Percentiles rank a stretch among this genome's conserved stretches.
These are phyloP conservation scores for Fraxinus platypoda DNA, from an alignment of 305 asterid species.

Conservation along the genomic window DNA sequence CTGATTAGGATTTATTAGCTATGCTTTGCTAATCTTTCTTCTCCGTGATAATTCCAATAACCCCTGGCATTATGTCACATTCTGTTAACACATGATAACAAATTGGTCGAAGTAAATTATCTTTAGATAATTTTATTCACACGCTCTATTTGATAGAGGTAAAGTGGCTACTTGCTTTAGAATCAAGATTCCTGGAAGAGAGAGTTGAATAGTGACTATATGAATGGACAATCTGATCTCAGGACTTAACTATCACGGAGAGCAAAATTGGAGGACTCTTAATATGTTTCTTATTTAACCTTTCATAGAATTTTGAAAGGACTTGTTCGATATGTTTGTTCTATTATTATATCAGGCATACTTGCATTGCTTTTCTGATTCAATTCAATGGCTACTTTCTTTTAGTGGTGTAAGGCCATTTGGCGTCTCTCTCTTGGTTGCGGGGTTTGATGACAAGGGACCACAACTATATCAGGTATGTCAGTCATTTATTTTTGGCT, in stretches of 20 bases:
- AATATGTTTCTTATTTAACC: not conserved
- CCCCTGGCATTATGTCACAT: not conserved
- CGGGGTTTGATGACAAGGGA: conserved; percentile 97
- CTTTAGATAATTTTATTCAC: not conserved
- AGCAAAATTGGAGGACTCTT: not conserved
- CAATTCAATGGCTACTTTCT: conserved; percentile 10
- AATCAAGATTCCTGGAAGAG: not conserved
- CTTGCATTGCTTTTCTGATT: conserved; percentile 12
- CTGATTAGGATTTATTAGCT: not conserved
- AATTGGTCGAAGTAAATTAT: not conserved
- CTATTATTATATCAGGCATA: not conserved
- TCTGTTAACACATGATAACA: not conserved
- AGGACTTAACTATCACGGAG: not conserved
- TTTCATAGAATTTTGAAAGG: not conserved
- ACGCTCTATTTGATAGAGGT: not conserved
- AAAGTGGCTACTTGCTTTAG: not conserved
- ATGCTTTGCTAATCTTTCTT: not conserved
- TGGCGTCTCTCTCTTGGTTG: conserved; percentile 92
- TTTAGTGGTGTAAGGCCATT: conserved; percentile 92
- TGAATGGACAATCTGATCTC: not conserved
- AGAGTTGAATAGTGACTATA: not conserved
- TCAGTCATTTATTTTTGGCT: conserved; percentile 14
- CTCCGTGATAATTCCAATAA: not conserved
- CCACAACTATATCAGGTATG: conserved; percentile 94
- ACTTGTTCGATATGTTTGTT: not conserved